These are phyloP conservation scores for Candida anglica DNA, from an alignment of 805 yeast genomes.

Conservation along the genomic window DNA sequence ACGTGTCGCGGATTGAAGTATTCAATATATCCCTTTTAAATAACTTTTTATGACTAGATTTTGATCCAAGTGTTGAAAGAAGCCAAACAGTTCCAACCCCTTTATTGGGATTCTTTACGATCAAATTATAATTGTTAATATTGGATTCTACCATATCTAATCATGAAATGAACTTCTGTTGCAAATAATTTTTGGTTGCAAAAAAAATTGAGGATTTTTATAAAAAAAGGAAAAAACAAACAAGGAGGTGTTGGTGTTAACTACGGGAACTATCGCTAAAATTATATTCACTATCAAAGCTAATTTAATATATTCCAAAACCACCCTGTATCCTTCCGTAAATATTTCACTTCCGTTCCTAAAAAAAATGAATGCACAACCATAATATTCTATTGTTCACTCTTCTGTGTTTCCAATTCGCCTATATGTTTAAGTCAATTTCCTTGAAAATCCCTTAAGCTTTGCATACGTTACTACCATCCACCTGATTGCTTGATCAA, in stretches of 20 bases:
- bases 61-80: constrained; percentile 40
- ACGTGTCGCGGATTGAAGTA: constrained; percentile 40
- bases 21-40: constrained; percentile 27
- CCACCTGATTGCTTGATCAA: constrained; percentile 19
- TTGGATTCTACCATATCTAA: too few species aligned
- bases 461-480: constrained; percentile 21
- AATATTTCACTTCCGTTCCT: too few species aligned
- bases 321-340: too few species aligned
- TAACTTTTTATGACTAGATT: constrained; percentile 19
- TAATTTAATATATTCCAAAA: too few species aligned
- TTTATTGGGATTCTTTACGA: not conserved
- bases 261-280: too few species aligned
- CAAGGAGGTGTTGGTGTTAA: too few species aligned
- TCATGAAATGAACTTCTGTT: too few species aligned
- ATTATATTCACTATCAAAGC: too few species aligned
- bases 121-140: not conserved
- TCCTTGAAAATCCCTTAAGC: constrained; percentile 11
- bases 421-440: constrained; percentile 10
- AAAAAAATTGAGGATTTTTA: not conserved
- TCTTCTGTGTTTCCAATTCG: not conserved
- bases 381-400: too few species aligned
- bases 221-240: not conserved
- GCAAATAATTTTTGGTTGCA: too few species aligned
- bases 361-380: too few species aligned
- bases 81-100: constrained; percentile 29